Percentiles rank a stretch among this genome's conserved stretches.
These are phyloP conservation scores for Mediolabrus comicus DNA, from an alignment of 108 stramenopile species.

Conservation along the genomic window DNA sequence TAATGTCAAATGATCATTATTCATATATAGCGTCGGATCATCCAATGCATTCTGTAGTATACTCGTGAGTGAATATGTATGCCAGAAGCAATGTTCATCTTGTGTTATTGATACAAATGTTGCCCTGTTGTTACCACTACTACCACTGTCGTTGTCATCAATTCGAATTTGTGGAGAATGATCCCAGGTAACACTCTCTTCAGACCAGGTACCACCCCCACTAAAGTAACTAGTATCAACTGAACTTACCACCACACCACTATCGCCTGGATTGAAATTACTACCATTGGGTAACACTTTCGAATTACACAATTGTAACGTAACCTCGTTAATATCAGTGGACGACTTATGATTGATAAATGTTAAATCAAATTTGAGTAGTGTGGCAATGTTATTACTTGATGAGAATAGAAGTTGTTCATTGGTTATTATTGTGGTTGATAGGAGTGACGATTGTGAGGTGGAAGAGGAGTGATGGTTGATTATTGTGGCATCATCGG, in stretches of 20 bases:
- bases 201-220: not conserved
- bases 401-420: no score
- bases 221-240: not conserved
- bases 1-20: not conserved
- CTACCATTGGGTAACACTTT: no score
- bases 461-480: no score
- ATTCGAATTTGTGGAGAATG: not conserved
- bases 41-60: not conserved
- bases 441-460: no score
- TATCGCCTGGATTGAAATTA: not conserved
- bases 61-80: not conserved
- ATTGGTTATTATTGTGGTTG: no score
- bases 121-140: not conserved
- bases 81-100: not conserved
- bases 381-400: no score
- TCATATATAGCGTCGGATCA: not conserved
- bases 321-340: not conserved
- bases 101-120: not conserved
- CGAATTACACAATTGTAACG: not conserved
- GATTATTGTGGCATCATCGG: not conserved
- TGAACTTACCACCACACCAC: not conserved
- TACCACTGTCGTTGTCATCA: not conserved
- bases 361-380: not conserved
- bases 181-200: not conserved
- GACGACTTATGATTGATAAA: not conserved